Conservation (phyloP, 2,329 filamentous ascomycete genomes). For the Zopfia rhizophila region DNA sequence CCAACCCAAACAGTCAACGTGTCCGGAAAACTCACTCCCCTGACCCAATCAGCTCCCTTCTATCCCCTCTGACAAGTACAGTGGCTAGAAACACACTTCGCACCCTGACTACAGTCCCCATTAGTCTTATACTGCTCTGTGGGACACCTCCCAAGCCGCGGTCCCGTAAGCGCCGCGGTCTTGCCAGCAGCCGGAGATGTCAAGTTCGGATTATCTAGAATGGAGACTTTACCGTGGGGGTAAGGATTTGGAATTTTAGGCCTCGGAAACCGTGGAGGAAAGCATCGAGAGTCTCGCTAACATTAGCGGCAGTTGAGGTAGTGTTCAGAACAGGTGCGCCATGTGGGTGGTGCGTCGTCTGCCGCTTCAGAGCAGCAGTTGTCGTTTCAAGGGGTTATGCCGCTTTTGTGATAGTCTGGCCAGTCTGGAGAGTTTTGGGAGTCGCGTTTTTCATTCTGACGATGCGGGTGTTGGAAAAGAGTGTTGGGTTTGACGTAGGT, state of each 20-base stretch:
- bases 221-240: slow-evolving; percentile 2
- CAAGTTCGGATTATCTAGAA: not conserved
- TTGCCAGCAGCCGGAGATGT: slow-evolving; percentile 1
- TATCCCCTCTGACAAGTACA: slow-evolving; percentile 19
- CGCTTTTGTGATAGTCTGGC: slow-evolving; percentile 17
- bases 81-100: slow-evolving; percentile 10
- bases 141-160: slow-evolving; percentile 9
- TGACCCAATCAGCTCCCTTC: slow-evolving; percentile 11
- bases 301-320: slow-evolving; percentile 25
- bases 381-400: slow-evolving; percentile 22
- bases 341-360: slow-evolving; percentile 15
- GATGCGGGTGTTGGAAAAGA: not conserved
- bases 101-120: slow-evolving; percentile 4
- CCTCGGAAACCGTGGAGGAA: not conserved
- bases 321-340: slow-evolving; percentile 14
- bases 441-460: not conserved
- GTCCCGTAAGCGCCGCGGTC: not conserved
- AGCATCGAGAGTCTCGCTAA: slow-evolving; percentile 20
- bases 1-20: slow-evolving; percentile 23
- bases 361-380: slow-evolving; percentile 23
- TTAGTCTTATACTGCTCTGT: slow-evolving; percentile 12
- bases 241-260: too few species aligned
- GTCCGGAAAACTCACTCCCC: slow-evolving; percentile 13
- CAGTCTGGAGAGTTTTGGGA: not conserved
- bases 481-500: not conserved